Conservation (phyloP, 306 rosid genomes). For the Cicer arietinum region DNA sequence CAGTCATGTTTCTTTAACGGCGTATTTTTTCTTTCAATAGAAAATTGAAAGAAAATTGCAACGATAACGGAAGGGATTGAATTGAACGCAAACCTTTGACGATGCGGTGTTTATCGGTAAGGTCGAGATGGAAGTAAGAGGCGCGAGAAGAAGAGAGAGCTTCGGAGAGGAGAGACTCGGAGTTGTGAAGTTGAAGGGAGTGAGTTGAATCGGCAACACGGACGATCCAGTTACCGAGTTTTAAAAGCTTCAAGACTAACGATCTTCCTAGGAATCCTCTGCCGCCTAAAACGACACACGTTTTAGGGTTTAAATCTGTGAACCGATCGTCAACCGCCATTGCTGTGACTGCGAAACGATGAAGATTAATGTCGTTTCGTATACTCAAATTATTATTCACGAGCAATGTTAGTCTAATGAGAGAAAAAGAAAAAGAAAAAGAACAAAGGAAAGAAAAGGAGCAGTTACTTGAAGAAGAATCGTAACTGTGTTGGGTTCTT, state of each 20-base stretch:
- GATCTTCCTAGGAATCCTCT: conserved; percentile 79
- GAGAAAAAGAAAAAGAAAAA: background rate
- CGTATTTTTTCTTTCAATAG: background rate
- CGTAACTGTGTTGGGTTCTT: background rate
- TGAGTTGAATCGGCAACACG: conserved; percentile 80
- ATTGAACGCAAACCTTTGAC: conserved; percentile 49
- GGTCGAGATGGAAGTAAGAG: conserved; percentile 65
- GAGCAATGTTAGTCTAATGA: background rate
- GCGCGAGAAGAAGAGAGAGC: conserved; percentile 77
- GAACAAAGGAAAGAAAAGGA: background rate
- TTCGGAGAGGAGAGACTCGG: conserved; percentile 61
- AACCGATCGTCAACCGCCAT: conserved; percentile 71
- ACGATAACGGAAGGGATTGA: conserved; percentile 3
- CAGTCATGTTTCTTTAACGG: conserved; percentile 33
- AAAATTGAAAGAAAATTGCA: conserved; percentile 17
- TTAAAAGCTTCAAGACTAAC: conserved; percentile 65
- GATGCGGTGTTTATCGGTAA: conserved; percentile 59
- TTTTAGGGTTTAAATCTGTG: conserved; percentile 59
- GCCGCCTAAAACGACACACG: conserved; percentile 86
- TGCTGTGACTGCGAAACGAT: conserved; percentile 40
- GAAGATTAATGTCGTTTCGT: conserved; percentile 29
- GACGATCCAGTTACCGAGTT: conserved; percentile 72
- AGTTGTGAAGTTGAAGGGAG: conserved; percentile 56
- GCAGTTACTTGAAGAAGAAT: conserved; percentile 10
- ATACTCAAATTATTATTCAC: background rate